A percentile compares a stretch with the other conserved stretches of the same genome.
Conservation (phyloP, 169 alveolate species). For the Eimeria praecox region DNA sequence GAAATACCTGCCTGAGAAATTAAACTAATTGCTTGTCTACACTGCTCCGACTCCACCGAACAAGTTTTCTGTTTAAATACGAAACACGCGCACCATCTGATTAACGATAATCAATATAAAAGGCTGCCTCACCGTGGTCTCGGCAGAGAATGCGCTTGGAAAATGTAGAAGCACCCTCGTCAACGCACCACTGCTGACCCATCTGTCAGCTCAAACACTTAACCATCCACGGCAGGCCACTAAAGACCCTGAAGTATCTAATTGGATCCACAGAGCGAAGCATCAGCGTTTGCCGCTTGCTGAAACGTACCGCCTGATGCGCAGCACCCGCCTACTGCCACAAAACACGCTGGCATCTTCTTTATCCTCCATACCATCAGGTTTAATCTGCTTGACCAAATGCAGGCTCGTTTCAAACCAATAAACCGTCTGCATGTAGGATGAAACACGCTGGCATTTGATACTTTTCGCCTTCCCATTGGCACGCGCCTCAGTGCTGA, state of each 20-base stretch:
- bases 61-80: too few species aligned
- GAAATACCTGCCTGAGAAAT: neutral
- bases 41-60: neutral
- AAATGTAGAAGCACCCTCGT: neutral
- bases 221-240: too few species aligned
- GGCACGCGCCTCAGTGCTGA: neutral
- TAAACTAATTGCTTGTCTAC: neutral
- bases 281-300: neutral
- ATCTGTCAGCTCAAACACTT: neutral
- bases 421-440: neutral
- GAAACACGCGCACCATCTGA: neutral
- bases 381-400: neutral
- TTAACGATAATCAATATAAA: neutral
- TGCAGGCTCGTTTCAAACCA: neutral
- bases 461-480: neutral
- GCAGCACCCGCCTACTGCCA: neutral
- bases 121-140: neutral
- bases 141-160: neutral
- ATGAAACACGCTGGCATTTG: neutral
- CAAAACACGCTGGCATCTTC: neutral
- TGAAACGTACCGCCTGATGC: neutral
- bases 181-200: neutral
- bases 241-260: neutral
- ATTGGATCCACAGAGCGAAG: neutral
- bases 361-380: neutral